These are phyloP conservation scores for Rhododendron henanense DNA, from an alignment of 148 eudicot genomes.

Conservation along the genomic window DNA sequence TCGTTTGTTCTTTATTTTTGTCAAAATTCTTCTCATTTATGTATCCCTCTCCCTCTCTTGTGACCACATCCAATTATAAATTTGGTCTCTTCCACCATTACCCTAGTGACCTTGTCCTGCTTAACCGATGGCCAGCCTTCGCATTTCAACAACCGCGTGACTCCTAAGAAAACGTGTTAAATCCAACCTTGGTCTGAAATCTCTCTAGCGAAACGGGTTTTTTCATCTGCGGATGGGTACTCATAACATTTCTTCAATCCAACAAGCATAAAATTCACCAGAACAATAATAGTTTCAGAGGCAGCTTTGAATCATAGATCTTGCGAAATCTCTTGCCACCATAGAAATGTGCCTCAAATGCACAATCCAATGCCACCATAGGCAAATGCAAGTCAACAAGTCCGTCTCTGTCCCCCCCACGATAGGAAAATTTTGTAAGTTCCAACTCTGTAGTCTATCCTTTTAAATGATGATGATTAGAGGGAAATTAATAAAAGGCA, in stretches of 20 bases:
- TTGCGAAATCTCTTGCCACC: not conserved
- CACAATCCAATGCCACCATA: not conserved
- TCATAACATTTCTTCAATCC: not conserved
- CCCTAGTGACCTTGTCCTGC: not conserved
- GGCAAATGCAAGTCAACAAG: not conserved
- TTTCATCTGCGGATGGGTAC: not conserved
- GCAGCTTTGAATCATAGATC: not conserved
- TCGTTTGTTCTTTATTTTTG: no score
- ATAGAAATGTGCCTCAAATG: not conserved
- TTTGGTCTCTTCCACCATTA: not conserved
- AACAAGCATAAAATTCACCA: not conserved
- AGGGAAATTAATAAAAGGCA: not conserved
- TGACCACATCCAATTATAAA: not conserved
- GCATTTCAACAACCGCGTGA: not conserved
- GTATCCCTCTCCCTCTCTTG: not conserved
- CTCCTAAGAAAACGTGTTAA: not conserved
- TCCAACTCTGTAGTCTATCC: not conserved
- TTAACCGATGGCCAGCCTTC: not conserved
- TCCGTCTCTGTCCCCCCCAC: not conserved
- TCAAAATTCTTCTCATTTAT: no score
- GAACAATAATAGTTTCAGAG: not conserved
- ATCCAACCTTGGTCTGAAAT: not conserved
- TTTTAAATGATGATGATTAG: not conserved
- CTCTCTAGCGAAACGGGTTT: not conserved
- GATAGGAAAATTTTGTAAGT: not conserved